phyloP scores from a whole-genome alignment of 2,329 filamentous ascomycete genomes.

The Pyrenophora teres region DNA sequence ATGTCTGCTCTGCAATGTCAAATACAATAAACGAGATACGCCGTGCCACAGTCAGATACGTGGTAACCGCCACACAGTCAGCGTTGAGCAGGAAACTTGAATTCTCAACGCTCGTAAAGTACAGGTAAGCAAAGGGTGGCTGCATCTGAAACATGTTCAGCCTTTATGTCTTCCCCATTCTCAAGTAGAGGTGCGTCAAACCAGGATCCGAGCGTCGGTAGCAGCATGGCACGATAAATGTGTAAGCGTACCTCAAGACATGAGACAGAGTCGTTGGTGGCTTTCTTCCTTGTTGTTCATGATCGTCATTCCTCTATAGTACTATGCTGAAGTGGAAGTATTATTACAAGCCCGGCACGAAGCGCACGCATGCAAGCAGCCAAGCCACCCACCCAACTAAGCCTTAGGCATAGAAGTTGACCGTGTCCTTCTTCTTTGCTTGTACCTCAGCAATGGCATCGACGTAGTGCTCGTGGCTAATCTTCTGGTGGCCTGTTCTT shows the following conservation, averaged over 20 bases:
- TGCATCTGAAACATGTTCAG: not conserved
- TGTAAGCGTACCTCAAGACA: not conserved
- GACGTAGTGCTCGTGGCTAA: slow-evolving; percentile 97
- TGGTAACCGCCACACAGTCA: not conserved
- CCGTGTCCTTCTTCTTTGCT: slow-evolving; percentile 85
- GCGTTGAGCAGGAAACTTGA: not conserved
- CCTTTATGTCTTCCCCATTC: not conserved
- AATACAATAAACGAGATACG: not conserved
- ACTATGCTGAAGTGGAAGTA: slow-evolving; percentile 35
- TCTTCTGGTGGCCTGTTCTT: slow-evolving; percentile 91
- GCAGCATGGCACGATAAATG: not conserved
- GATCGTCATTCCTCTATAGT: slow-evolving; percentile 21
- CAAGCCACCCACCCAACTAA: slow-evolving; percentile 11
- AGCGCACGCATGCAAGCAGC: slow-evolving; percentile 30
- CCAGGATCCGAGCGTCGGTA: too few relatives aligned
- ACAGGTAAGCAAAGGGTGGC: not conserved
- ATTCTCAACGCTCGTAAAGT: not conserved
- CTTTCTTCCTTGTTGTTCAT: slow-evolving; percentile 1
- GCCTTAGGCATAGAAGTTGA: slow-evolving; percentile 50
- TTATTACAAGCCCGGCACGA: slow-evolving; percentile 39
- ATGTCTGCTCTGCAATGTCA: too few relatives aligned
- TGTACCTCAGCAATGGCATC: slow-evolving; percentile 93
- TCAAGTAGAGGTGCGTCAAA: not conserved
- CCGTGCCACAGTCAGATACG: not conserved
- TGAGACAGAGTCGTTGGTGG: too few relatives aligned